Evolutionary conservation across 2,329 filamentous ascomycete species (phyloP).

Genomic region (Arthrobotrys pseudoclavata): DNA sequence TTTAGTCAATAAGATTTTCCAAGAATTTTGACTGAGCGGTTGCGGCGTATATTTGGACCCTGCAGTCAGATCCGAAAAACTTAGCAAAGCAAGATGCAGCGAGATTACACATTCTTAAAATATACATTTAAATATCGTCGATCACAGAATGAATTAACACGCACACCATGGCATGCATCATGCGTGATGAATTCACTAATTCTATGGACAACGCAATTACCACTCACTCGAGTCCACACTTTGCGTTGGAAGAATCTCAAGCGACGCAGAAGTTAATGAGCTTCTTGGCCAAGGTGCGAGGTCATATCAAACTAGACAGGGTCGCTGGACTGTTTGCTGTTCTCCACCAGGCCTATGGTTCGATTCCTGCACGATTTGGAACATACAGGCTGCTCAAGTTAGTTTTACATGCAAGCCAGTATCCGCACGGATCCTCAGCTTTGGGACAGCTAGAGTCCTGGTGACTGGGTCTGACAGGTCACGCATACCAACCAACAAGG

Average conservation of each 20-base stretch:
- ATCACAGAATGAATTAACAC: constrained; percentile 12
- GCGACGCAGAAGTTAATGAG: not conserved
- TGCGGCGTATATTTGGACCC: constrained; percentile 32
- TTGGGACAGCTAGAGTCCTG: constrained; percentile 48
- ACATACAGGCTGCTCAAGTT: constrained; percentile 35
- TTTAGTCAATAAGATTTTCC: constrained; percentile 18
- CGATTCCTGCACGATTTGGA: constrained; percentile 51
- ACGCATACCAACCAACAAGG: constrained; percentile 29
- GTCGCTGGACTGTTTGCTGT: constrained; percentile 48
- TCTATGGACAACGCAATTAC: constrained; percentile 44
- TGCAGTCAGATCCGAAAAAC: constrained; percentile 14
- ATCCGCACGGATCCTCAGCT: constrained; percentile 59
- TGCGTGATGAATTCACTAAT: constrained; percentile 40
- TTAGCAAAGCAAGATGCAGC: constrained; percentile 12
- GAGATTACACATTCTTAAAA: constrained; percentile 30
- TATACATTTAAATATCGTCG: constrained; percentile 12
- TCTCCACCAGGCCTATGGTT: constrained; percentile 37
- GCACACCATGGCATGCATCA: constrained; percentile 28
- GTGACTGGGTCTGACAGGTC: constrained; percentile 45
- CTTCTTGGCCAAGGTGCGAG: constrained; percentile 9
- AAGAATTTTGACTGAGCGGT: constrained; percentile 34
- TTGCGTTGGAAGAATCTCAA: constrained; percentile 42
- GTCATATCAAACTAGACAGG: constrained; percentile 29
- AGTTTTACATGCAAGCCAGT: constrained; percentile 39
- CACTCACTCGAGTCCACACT: constrained; percentile 12